Evolutionary conservation across 2,329 filamentous ascomycete genomes (phyloP).

Genomic region (Falciphora oryzae): DNA sequence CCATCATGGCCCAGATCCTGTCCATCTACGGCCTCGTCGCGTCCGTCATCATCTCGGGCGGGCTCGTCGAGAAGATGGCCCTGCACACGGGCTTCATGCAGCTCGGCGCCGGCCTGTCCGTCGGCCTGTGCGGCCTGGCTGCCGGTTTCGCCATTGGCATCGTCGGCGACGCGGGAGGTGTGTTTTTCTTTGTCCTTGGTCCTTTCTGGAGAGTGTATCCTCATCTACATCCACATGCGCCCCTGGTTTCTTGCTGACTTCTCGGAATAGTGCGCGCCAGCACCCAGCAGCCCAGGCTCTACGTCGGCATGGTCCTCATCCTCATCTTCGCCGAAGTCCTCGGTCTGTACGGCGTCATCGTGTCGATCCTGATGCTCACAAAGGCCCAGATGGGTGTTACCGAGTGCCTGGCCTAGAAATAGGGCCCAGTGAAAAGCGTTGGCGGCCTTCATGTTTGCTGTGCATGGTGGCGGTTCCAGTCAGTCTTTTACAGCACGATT

Average conservation of each 20-base stretch:
- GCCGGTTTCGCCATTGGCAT: constrained; percentile 82
- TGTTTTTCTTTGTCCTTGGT: constrained; percentile 26
- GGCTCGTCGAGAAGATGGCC: constrained; percentile 61
- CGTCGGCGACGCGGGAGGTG: constrained; percentile 80
- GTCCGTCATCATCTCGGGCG: constrained; percentile 76
- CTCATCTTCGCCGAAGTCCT: constrained; percentile 87
- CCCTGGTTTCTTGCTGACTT: neutral
- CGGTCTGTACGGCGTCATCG: constrained; percentile 40
- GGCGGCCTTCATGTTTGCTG: no score
- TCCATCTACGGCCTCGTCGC: constrained; percentile 94
- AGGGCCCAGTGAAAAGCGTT: no score
- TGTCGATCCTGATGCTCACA: constrained; percentile 43
- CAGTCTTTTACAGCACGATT: no score
- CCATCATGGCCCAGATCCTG: constrained; percentile 99
- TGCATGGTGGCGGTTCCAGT: no score
- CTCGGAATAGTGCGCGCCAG: constrained; percentile 11
- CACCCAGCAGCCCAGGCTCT: constrained; percentile 73
- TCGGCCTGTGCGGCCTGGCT: constrained; percentile 74
- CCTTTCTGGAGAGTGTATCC: neutral
- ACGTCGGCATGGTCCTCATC: constrained; percentile 96
- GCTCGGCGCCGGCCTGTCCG: constrained; percentile 72
- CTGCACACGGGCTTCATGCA: constrained; percentile 80
- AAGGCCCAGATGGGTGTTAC: constrained; percentile 33
- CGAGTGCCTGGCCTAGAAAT: constrained; percentile 28
- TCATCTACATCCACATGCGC: neutral